These are phyloP conservation scores for Sanghuangporus sanghuang DNA, from an alignment of 1,284 basidiomycete species.

Conservation along the genomic window DNA sequence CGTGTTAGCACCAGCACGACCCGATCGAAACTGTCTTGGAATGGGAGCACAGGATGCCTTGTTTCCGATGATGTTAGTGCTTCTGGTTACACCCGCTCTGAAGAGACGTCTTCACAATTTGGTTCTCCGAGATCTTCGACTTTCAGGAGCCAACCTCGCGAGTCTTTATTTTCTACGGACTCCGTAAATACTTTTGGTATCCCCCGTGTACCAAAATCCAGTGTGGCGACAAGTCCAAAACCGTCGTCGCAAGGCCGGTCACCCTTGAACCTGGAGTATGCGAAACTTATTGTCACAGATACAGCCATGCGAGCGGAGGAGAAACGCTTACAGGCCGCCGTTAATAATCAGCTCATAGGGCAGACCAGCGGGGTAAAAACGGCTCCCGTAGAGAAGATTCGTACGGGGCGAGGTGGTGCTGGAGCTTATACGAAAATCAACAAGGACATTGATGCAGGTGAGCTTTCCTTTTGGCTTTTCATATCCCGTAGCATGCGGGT, in stretches of 20 bases:
- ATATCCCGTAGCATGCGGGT: background rate
- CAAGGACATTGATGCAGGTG: constrained; percentile 6
- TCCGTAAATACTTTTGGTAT: background rate
- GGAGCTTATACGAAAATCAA: background rate
- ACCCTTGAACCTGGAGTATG: background rate
- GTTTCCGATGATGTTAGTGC: background rate
- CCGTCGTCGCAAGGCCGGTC: background rate
- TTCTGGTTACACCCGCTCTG: background rate
- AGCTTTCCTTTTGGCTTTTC: background rate
- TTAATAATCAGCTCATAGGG: background rate
- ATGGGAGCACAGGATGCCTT: background rate
- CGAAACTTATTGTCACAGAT: background rate
- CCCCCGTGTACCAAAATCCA: background rate
- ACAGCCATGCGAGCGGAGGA: background rate
- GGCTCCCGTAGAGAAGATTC: background rate
- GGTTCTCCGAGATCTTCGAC: background rate
- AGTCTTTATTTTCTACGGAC: background rate
- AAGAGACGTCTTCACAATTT: background rate
- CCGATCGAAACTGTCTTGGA: background rate
- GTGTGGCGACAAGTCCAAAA: background rate
- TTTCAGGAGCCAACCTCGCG: background rate
- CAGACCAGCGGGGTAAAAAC: background rate
- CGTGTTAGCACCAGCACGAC: background rate
- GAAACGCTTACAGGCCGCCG: background rate
- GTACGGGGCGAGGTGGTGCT: constrained; percentile 7